Evolutionary conservation across 768 basidiomycete genomes (phyloP), one percentile per base, ranked within the genome.

Genomic region (Boletus bicolor): DNA sequence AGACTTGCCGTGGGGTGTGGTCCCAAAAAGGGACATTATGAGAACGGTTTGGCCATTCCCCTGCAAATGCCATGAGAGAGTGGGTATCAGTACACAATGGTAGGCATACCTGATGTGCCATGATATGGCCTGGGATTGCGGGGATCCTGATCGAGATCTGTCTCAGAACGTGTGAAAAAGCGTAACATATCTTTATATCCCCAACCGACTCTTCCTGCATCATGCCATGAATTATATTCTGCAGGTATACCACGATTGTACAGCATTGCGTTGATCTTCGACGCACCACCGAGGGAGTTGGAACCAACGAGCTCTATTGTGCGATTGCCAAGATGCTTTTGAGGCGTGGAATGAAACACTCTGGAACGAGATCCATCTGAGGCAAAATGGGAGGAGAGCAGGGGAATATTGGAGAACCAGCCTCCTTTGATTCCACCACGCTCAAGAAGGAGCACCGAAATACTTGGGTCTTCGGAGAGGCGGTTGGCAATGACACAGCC

Each of bases 191-290:
- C 70, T 12, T 70, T 58, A 56, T 71, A 77, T 9, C 65, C 61
- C 74, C 75, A 76, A 0, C 73, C 73, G 38, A 64, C 54, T 4
- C 67, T 50, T 7, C 73, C 73, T 15, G 48, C 56, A n/a, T 64
- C 60, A 28, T 42, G 60, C 69, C 74, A 75, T 19, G 50, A 50
- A 44, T 73, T 66, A 49, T 69, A 75, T 50, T 74, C 70, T 3
- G 55, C 68, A 9, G 72, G 65, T 7, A 65, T 54, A 0, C 69
- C 70, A 21, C 72, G 61, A 1, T 63, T 63, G 53, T 72, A 74
- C 30, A 70, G 48, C 64, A 77, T 68, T 38, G 74, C 74, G 64
- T 83, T 82, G 60, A 80, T 72, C 15, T 75, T 74, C 36, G 76
- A 73, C 6, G 72, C 73, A 2, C 81, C 81, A n/a, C 81, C 81